phyloP scores from a whole-genome alignment of 495 filamentous ascomycete species.

The Penicillium soppii region DNA sequence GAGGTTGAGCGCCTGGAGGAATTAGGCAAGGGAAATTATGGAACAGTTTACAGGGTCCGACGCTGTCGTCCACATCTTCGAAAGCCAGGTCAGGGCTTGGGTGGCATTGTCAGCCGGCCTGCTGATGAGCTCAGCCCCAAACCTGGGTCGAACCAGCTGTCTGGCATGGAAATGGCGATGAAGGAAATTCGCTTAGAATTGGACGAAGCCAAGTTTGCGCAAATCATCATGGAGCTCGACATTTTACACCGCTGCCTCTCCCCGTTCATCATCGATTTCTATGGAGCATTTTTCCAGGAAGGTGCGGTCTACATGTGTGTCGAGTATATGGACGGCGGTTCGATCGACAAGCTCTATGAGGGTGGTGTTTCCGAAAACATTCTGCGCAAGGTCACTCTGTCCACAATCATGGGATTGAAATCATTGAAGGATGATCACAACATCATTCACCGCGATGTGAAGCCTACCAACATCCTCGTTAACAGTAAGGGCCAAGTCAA shows the following conservation, averaged over 20 bases:
- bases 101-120: conserved; percentile 54
- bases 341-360: conserved; percentile 94
- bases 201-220: conserved; percentile 92
- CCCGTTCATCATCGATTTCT: conserved; percentile 97
- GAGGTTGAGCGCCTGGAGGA: conserved; percentile 95
- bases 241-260: conserved; percentile 93
- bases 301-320: conserved; percentile 99
- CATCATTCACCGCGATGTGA: conserved; percentile 98
- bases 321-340: conserved; percentile 99
- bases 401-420: conserved; percentile 89
- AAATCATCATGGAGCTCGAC: conserved; percentile 97
- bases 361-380: conserved; percentile 88
- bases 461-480: conserved; percentile 94
- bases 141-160: conserved; percentile 36
- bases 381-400: conserved; percentile 86
- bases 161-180: conserved; percentile 94
- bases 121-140: conserved; percentile 25
- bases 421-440: conserved; percentile 96
- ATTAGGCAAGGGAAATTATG: conserved; percentile 97
- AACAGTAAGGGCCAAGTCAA: conserved; percentile 92
- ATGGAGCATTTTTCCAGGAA: conserved; percentile 98
- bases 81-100: conserved; percentile 74
- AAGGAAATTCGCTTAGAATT: conserved; percentile 97
- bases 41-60: conserved; percentile 93
- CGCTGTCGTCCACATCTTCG: conserved; percentile 79